phyloP scores from a whole-genome alignment of 1,139 yeast genomes.

The Zygosaccharomyces sapae region DNA sequence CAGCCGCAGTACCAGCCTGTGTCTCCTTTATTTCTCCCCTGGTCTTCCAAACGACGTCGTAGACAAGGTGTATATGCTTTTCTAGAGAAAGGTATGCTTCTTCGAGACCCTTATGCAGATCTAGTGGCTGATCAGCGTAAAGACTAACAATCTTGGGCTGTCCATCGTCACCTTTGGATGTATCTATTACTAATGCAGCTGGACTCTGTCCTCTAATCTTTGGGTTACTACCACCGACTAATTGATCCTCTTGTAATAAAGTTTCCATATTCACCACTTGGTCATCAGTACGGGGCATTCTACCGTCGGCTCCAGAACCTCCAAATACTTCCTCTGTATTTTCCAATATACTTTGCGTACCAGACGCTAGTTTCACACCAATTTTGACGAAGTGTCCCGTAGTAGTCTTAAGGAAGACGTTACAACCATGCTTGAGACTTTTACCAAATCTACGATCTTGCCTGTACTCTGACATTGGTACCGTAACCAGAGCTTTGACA shows the following conservation, averaged over 20 bases:
- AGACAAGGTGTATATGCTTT: conserved; percentile 62
- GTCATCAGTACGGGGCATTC: conserved; percentile 17
- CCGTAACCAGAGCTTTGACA: conserved; percentile 63
- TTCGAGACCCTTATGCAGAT: conserved; percentile 64
- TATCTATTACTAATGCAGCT: conserved; percentile 29
- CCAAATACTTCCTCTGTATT: conserved; percentile 56
- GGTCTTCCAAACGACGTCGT: conserved; percentile 57
- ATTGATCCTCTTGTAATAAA: conserved; percentile 29
- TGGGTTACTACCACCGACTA: conserved; percentile 33
- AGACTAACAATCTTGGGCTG: conserved; percentile 58
- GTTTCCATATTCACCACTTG: conserved; percentile 22
- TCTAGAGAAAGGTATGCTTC: conserved; percentile 72
- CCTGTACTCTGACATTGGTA: conserved; percentile 70
- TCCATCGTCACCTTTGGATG: conserved; percentile 37
- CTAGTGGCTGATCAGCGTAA: conserved; percentile 80
- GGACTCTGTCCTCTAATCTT: conserved; percentile 28
- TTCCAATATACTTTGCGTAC: conserved; percentile 79
- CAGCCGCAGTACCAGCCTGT: conserved; percentile 52
- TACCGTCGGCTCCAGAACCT: conserved; percentile 28
- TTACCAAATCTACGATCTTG: conserved; percentile 68
- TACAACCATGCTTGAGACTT: conserved; percentile 73
- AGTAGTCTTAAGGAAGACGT: conserved; percentile 72
- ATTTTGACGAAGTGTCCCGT: conserved; percentile 75
- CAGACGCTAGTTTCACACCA: conserved; percentile 84
- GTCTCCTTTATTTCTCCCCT: conserved; percentile 57